Evolutionary conservation across 805 yeast species (phyloP).

Genomic region (Wickerhamiella australiensis): DNA sequence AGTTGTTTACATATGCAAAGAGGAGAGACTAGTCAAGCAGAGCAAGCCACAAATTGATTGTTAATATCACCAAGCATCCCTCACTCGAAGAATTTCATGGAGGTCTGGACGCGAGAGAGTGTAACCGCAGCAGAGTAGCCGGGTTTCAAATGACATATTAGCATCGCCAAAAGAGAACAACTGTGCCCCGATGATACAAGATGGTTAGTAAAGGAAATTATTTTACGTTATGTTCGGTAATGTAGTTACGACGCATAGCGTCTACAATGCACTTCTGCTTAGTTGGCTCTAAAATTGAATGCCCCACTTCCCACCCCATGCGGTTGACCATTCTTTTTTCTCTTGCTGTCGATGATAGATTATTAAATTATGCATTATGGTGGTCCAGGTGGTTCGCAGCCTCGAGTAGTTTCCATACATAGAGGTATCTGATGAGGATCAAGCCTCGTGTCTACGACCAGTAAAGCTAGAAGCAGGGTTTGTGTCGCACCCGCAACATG

Average conservation of each 20-base stretch:
- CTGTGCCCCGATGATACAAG: background rate
- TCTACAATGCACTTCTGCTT: background rate
- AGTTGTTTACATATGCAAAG: background rate
- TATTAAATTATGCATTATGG: too few relatives aligned
- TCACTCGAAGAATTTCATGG: background rate
- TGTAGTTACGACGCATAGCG: background rate
- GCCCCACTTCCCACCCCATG: too few relatives aligned
- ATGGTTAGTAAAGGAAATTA: background rate
- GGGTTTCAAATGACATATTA: background rate
- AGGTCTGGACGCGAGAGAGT: background rate
- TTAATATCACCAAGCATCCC: background rate
- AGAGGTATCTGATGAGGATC: too few relatives aligned
- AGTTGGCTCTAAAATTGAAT: too few relatives aligned
- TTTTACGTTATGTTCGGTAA: background rate
- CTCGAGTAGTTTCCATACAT: too few relatives aligned
- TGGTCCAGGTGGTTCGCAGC: too few relatives aligned
- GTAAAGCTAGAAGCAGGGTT: too few relatives aligned
- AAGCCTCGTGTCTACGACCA: too few relatives aligned
- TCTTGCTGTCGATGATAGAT: too few relatives aligned
- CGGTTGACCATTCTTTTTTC: too few relatives aligned
- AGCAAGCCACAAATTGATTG: too few relatives aligned
- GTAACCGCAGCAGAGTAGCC: background rate
- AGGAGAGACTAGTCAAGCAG: too few relatives aligned
- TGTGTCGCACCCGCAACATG: background rate
- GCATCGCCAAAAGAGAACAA: background rate